Evolutionary conservation across 202 grass and related monocot genomes (phyloP).

Genomic region (Carex sylvatica): DNA sequence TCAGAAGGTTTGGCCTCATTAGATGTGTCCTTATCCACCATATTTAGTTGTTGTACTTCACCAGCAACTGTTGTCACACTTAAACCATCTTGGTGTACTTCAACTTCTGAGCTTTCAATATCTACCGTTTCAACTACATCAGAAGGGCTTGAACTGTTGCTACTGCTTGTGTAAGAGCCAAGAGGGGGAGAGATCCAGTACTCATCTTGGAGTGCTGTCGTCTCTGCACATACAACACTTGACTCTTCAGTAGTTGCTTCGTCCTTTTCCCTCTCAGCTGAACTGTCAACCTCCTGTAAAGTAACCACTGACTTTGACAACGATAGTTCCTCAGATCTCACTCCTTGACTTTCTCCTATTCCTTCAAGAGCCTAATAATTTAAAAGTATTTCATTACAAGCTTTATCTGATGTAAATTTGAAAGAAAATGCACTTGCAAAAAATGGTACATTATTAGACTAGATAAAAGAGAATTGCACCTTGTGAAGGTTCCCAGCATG

Average conservation of each 20-base stretch:
- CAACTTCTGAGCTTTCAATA: neutral
- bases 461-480: slow-evolving; percentile 44
- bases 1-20: slow-evolving; percentile 35
- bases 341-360: slow-evolving; percentile 72
- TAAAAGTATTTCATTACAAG: neutral
- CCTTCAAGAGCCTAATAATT: slow-evolving; percentile 79
- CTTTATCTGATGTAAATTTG: slow-evolving; percentile 21
- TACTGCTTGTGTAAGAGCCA: slow-evolving; percentile 66
- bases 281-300: slow-evolving; percentile 53
- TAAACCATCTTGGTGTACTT: slow-evolving; percentile 19
- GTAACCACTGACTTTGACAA: slow-evolving; percentile 56
- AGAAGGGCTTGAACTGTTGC: slow-evolving; percentile 41
- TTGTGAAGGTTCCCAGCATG: slow-evolving; percentile 95
- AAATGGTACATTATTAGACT: neutral
- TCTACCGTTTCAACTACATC: slow-evolving; percentile 34
- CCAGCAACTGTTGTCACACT: neutral
- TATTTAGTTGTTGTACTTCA: slow-evolving; percentile 26
- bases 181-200: slow-evolving; percentile 90
- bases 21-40: slow-evolving; percentile 31
- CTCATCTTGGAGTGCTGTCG: slow-evolving; percentile 57
- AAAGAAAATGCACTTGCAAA: neutral
- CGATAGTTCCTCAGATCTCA: slow-evolving; percentile 70
- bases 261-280: slow-evolving; percentile 42
- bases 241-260: slow-evolving; percentile 47
- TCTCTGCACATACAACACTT: slow-evolving; percentile 42